A percentile compares a stretch with the other conserved stretches of the same genome.
Conservation (phyloP, 176 grass and related monocot species). For the Tuctoria greenei region DNA sequence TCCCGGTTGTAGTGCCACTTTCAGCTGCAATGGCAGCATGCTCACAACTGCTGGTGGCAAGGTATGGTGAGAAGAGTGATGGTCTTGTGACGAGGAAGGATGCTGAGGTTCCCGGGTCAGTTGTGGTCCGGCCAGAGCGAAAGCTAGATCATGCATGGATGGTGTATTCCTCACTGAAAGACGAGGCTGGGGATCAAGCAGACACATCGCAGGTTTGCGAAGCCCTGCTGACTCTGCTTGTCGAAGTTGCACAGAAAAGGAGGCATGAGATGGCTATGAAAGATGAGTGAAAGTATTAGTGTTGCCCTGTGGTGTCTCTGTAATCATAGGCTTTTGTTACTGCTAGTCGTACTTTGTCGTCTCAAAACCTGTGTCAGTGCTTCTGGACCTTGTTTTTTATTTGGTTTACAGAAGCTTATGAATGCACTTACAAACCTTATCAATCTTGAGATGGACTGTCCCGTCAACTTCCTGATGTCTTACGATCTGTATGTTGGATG, state of each 20-base stretch:
- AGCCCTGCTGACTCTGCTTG: slow-evolving; percentile 75
- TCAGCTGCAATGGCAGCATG: slow-evolving; percentile 85
- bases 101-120: slow-evolving; percentile 76
- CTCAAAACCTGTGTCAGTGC: no score
- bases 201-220: slow-evolving; percentile 85
- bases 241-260: slow-evolving; percentile 73
- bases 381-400: slow-evolving; percentile 17
- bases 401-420: slow-evolving; percentile 32
- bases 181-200: slow-evolving; percentile 57
- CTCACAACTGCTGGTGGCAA: slow-evolving; percentile 65
- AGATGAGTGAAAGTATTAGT: slow-evolving; percentile 61
- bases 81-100: slow-evolving; percentile 78
- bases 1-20: slow-evolving; percentile 80
- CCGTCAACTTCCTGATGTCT: not conserved
- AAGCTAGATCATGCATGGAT: slow-evolving; percentile 95
- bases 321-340: not conserved
- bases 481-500: not conserved
- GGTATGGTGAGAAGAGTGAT: slow-evolving; percentile 89
- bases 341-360: not conserved
- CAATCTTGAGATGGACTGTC: not conserved
- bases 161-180: slow-evolving; percentile 76
- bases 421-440: not conserved
- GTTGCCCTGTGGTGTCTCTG: slow-evolving; percentile 18
- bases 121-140: slow-evolving; percentile 56
- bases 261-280: slow-evolving; percentile 71